phyloP scores from a whole-genome alignment of 768 basidiomycete species.

The Mrakia blollopis region DNA sequence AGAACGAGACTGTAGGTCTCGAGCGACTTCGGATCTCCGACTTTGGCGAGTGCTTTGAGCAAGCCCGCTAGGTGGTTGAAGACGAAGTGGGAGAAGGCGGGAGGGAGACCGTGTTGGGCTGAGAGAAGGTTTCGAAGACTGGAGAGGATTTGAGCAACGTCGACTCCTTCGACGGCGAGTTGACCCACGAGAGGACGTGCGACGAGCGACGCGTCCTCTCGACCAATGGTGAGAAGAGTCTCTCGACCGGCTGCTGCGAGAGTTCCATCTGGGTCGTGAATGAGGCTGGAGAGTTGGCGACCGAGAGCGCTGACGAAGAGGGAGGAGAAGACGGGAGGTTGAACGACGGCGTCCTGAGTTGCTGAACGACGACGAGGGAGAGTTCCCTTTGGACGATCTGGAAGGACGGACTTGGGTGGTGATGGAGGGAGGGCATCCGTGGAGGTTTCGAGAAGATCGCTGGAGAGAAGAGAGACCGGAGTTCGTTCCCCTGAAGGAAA shows the following conservation, averaged over 20 bases:
- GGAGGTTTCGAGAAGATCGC: constrained; percentile 19
- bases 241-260: constrained; percentile 58
- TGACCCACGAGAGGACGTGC: constrained; percentile 60
- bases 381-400: background rate
- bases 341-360: background rate
- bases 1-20: constrained; percentile 55
- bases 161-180: constrained; percentile 53
- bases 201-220: constrained; percentile 67
- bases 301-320: constrained; percentile 57
- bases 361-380: background rate
- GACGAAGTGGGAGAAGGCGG: constrained; percentile 59
- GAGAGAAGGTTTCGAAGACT: constrained; percentile 59
- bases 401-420: background rate
- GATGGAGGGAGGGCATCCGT: background rate
- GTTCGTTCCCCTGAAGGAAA: constrained; percentile 53
- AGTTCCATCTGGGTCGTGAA: constrained; percentile 53
- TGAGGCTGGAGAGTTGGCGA: constrained; percentile 53
- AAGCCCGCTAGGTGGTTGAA: constrained; percentile 69
- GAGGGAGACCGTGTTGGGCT: constrained; percentile 56
- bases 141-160: constrained; percentile 51
- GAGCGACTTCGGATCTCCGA: constrained; percentile 50
- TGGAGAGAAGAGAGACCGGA: constrained; percentile 63
- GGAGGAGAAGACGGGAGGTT: background rate
- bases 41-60: constrained; percentile 49
- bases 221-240: constrained; percentile 61